Evolutionary conservation across 495 filamentous ascomycete species (phyloP).

Genomic region (Trichocladium uniseriatum): DNA sequence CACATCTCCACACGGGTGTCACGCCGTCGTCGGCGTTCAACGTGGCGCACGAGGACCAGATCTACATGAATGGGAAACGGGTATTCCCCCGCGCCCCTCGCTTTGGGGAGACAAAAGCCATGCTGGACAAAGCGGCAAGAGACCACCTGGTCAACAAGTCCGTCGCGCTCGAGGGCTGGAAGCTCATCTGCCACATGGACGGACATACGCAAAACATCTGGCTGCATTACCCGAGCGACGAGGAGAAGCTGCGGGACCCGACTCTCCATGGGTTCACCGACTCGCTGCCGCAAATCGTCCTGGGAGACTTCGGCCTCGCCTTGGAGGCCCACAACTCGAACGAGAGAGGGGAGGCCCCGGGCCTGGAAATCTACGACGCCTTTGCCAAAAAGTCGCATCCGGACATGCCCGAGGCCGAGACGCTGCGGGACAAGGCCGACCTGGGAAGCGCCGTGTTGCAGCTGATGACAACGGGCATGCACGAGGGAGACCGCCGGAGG

Average conservation of each 20-base stretch:
- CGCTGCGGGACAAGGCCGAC: conserved; percentile 6
- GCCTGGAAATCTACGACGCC: too few relatives aligned
- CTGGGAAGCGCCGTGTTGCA: neutral
- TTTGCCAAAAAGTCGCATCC: neutral
- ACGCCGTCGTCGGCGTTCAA: neutral
- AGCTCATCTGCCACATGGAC: conserved; percentile 1
- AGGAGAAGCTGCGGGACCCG: conserved; percentile 4
- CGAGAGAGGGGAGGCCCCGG: too few relatives aligned
- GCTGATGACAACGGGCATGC: neutral
- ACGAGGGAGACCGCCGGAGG: neutral
- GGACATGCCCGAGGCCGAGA: neutral
- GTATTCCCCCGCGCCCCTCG: too few relatives aligned
- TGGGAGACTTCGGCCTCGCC: conserved; percentile 5
- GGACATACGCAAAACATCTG: conserved; percentile 2
- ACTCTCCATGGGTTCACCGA: neutral
- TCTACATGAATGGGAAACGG: too few relatives aligned
- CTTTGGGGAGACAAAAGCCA: too few relatives aligned
- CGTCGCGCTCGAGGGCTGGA: neutral
- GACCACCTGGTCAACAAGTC: neutral
- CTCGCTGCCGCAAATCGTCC: conserved; percentile 4
- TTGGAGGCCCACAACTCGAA: neutral
- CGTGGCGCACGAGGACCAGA: neutral
- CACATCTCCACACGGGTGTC: conserved; percentile 9
- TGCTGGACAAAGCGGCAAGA: too few relatives aligned
- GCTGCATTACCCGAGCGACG: conserved; percentile 11